Conservation (phyloP, 2,329 filamentous ascomycete species). For the Monosporascus ibericus region DNA sequence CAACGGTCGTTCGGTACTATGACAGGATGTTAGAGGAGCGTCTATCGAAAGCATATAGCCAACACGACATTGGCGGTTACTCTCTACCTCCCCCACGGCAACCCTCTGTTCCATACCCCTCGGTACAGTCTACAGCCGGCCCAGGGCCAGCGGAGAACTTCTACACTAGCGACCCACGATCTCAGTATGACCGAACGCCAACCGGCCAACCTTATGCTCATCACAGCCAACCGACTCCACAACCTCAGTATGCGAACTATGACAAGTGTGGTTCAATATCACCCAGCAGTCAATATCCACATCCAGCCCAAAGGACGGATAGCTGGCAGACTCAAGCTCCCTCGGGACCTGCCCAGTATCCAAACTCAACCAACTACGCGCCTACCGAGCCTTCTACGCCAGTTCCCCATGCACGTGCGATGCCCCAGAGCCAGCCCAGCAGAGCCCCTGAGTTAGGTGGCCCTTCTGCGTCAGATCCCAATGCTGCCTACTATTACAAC, state of each 20-base stretch:
- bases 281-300: slow-evolving; percentile 36
- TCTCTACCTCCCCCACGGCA: slow-evolving; percentile 46
- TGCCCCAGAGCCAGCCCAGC: slow-evolving; percentile 22
- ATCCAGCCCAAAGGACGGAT: slow-evolving; percentile 40
- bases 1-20: slow-evolving; percentile 94
- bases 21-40: slow-evolving; percentile 97
- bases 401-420: slow-evolving; percentile 21
- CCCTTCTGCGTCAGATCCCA: slow-evolving; percentile 42
- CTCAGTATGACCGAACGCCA: slow-evolving; percentile 39
- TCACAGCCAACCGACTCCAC: slow-evolving; percentile 36
- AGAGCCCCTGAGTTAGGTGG: slow-evolving; percentile 23
- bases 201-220: slow-evolving; percentile 49
- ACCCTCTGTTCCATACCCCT: slow-evolving; percentile 62
- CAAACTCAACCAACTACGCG: slow-evolving; percentile 26
- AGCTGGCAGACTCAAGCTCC: slow-evolving; percentile 43
- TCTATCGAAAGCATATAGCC: slow-evolving; percentile 84
- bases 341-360: slow-evolving; percentile 33
- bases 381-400: slow-evolving; percentile 26
- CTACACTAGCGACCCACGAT: slow-evolving; percentile 62
- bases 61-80: slow-evolving; percentile 66
- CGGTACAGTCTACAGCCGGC: slow-evolving; percentile 51
- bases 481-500: slow-evolving; percentile 52
- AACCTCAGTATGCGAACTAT: slow-evolving; percentile 39
- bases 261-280: slow-evolving; percentile 35
- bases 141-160: slow-evolving; percentile 66